Conservation (phyloP, 495 filamentous ascomycete species). For the Neurospora intermedia region DNA sequence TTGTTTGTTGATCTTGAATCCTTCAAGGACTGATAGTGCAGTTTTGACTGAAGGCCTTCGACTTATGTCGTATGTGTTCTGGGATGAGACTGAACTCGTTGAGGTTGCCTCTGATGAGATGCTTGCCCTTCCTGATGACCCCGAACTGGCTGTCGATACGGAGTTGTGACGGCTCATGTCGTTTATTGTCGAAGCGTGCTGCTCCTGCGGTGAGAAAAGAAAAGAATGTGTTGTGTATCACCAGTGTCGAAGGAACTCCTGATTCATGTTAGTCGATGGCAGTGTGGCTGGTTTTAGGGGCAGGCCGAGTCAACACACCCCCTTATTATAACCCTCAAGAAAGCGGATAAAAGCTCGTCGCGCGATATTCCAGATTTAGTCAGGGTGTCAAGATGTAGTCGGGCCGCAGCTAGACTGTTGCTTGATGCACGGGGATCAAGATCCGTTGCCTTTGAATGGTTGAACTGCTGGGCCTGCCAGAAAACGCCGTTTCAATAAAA, state of each 20-base stretch:
- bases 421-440: constrained; percentile 6
- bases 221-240: not conserved
- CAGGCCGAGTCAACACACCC: not conserved
- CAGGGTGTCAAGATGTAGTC: constrained; percentile 23
- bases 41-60: not conserved
- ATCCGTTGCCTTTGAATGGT: not conserved
- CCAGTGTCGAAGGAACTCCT: not conserved
- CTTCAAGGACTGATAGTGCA: not conserved
- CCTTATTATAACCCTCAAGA: constrained; percentile 17
- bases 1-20: constrained; percentile 17
- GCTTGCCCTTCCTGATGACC: constrained; percentile 24
- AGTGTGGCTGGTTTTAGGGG: not conserved
- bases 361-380: constrained; percentile 21
- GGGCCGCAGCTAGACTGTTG: constrained; percentile 21
- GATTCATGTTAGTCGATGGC: not conserved
- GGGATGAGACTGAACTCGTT: constrained; percentile 21
- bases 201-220: not conserved
- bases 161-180: constrained; percentile 7
- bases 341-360: constrained; percentile 20
- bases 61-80: constrained; percentile 4
- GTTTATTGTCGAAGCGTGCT: not conserved
- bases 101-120: constrained; percentile 19
- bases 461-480: not conserved
- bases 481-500: not conserved
- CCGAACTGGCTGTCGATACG: constrained; percentile 26